phyloP scores from a whole-genome alignment of 169 alveolate genomes.

The Nephromyces sp. region DNA sequence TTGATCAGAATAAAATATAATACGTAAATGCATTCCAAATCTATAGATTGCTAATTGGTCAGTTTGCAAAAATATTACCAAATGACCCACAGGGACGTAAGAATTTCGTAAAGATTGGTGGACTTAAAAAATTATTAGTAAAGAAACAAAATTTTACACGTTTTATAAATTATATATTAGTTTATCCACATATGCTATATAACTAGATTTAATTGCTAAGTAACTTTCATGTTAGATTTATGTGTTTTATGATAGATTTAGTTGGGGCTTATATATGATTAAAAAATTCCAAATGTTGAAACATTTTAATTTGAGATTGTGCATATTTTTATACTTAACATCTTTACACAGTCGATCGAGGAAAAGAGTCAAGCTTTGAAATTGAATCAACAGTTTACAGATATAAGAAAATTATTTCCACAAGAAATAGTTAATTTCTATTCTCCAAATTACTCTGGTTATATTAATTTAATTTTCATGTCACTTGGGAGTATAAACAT shows the following conservation, averaged over 20 bases:
- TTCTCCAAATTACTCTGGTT: conserved; percentile 80
- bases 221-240: too few species aligned
- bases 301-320: too few species aligned
- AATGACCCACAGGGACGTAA: conserved; percentile 75
- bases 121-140: conserved; percentile 67
- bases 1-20: too few species aligned
- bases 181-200: not conserved
- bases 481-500: too few species aligned
- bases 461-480: too few species aligned
- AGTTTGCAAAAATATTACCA: conserved; percentile 81
- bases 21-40: too few species aligned
- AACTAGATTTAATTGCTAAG: not conserved
- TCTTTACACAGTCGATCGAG: too few species aligned
- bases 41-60: conserved; percentile 69
- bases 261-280: too few species aligned
- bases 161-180: not conserved
- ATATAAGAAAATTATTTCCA: conserved; percentile 77
- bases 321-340: too few species aligned
- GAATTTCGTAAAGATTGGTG: conserved; percentile 82
- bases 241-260: too few species aligned
- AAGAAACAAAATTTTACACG: not conserved
- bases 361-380: too few species aligned
- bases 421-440: conserved; percentile 84
- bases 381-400: conserved; percentile 77
- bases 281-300: too few species aligned